Base-by-base conservation (phyloP, 2,329 filamentous ascomycete genomes). In the Thielaviopsis populi region DNA sequence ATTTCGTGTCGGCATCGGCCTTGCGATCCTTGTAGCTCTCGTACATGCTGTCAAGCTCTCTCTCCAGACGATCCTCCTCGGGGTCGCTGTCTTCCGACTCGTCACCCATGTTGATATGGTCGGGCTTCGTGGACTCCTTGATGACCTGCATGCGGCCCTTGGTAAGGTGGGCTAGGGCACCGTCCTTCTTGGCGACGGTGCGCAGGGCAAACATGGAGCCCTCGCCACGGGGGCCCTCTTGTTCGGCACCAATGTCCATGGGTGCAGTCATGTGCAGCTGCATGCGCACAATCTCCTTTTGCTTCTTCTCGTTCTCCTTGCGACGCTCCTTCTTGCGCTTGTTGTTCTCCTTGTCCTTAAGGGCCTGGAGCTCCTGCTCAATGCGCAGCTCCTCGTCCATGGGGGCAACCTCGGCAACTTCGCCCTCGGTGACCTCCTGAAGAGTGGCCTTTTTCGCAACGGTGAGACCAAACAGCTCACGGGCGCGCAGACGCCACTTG, bases 231-330 rank as follows among this genome's bases (percentile, higher is more conserved):
- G 89, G 88, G 0, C 89, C 89, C 27, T 82, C 76, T 74, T 94
- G 90, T 72, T 96, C 94, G 76, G 95, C 83, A 70, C 94, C 94
- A 67, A 99, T 96, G 68, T 99, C 94, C 79, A 90, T 94, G 7
- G 94, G 94, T 0, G 91, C 88, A 1, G 86, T 87, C 94, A 99
- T 99, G 76, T 96, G 87, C 78, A 99, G 84, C 74, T 99, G 94
- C 87, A 99, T 87, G 41, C 94, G 85, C n/a, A 95, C 80, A 66
- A 97, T 90, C 68, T 97, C 94, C 69, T 89, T 94, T 69, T 94
- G 89, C 75, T 95, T 97, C 73, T 85, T 85, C 74, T 99, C 94
- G 68, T 99, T 99, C 66, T 95, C 91, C 69, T 82, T 88, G 68
- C 91, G 82, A 69, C 87, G 84, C 70, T 95, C 88, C 69, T 90